Conservation (phyloP, 176 grass and related monocot species). For the Carex pumila region DNA sequence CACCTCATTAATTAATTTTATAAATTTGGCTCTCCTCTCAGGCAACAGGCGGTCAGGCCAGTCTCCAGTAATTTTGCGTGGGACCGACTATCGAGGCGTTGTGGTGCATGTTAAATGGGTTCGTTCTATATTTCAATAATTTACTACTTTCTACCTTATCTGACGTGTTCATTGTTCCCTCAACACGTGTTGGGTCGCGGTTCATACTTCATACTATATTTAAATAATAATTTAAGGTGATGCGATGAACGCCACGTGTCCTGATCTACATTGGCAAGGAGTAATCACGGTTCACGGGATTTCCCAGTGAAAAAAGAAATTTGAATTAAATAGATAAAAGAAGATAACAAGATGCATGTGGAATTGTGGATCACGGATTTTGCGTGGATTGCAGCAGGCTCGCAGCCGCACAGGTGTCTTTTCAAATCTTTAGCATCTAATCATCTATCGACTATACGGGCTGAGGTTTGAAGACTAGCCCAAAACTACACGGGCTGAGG, state of each 20-base stretch:
- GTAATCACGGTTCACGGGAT: not conserved
- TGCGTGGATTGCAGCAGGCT: not conserved
- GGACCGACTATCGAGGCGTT: not conserved
- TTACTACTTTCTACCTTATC: not conserved
- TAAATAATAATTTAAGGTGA: not conserved
- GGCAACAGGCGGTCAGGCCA: too few relatives aligned
- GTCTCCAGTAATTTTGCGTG: not conserved
- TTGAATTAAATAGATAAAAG: not conserved
- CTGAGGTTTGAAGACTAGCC: too few relatives aligned
- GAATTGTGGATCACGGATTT: constrained; percentile 19
- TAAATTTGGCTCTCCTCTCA: not conserved
- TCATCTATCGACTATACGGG: too few relatives aligned
- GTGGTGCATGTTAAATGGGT: not conserved
- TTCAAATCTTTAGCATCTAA: not conserved
- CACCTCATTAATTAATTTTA: not conserved
- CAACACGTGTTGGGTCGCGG: too few relatives aligned
- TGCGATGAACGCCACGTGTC: not conserved
- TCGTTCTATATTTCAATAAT: not conserved
- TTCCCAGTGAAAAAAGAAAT: not conserved
- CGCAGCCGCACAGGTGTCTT: not conserved
- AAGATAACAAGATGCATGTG: not conserved
- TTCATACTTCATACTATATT: not conserved
- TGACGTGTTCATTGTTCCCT: not conserved
- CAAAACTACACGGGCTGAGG: too few relatives aligned
- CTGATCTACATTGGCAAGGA: not conserved